A percentile compares a stretch with the other conserved stretches of the same genome.
Conservation (phyloP, 148 eudicot species). For the Dianthus caryophyllus region DNA sequence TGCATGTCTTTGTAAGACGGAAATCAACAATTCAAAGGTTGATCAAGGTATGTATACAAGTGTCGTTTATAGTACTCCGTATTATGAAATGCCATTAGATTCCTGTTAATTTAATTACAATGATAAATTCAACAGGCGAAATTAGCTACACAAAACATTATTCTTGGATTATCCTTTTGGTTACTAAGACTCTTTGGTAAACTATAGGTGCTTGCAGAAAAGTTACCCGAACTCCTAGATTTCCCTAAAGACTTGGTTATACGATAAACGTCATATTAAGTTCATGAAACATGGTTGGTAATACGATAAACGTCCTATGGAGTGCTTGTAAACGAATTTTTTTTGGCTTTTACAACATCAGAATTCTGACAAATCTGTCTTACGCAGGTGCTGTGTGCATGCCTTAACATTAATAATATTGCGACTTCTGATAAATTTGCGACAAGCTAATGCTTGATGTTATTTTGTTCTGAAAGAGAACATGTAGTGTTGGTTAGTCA, state of each 20-base stretch:
- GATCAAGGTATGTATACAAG: slow-evolving; percentile 48
- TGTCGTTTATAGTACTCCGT: slow-evolving; percentile 5
- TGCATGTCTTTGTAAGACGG: slow-evolving; percentile 79
- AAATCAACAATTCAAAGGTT: slow-evolving; percentile 35
- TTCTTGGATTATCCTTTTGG: not conserved
- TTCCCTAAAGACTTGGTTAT: slow-evolving; percentile 74
- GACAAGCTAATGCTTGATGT: not conserved
- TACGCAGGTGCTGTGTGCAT: not conserved
- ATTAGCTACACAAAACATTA: slow-evolving; percentile 23
- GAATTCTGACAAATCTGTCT: not conserved
- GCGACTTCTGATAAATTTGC: not conserved
- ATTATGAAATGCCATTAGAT: slow-evolving; percentile 17
- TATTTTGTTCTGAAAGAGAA: not conserved
- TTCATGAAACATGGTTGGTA: not conserved
- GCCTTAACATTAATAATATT: not conserved
- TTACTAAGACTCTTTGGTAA: slow-evolving; percentile 5
- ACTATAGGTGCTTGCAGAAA: slow-evolving; percentile 72
- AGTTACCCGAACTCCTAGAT: slow-evolving; percentile 80
- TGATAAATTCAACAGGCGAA: slow-evolving; percentile 31
- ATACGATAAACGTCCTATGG: not conserved
- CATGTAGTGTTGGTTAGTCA: too few species aligned
- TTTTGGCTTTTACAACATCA: not conserved
- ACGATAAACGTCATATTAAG: not conserved
- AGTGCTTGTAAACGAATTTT: not conserved
- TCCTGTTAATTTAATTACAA: slow-evolving; percentile 9